Base-by-base conservation (phyloP, 345 rosid species). In the Dovyalis caffra region DNA sequence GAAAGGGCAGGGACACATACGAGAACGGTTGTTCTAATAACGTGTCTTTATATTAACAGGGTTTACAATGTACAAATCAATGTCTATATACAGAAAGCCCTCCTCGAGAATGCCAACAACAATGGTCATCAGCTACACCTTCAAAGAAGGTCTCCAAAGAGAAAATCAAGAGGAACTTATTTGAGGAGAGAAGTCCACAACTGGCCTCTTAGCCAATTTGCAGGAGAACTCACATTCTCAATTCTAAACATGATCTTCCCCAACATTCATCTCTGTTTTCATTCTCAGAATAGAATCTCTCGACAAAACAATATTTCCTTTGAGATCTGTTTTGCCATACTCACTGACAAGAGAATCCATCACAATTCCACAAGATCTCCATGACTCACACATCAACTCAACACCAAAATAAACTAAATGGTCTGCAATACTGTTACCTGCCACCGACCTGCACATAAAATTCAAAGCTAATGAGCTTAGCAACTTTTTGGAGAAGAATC, bases 321-420 rank as follows among this genome's bases (percentile, higher is more conserved):
- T 26, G 8, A 32, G 66, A 85, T 95, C 99, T n/a, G 84, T 81
- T 80, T 25, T 84, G 61, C 88, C 83, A 69, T 77, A 87, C 10
- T 78, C 77, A 1, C 70, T 76, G 3, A 87, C 33, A 20, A 38
- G 80, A 32, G 84, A 65, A 79, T 83, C 85, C 91, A 85, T 87
- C 77, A 92, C 94, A 37, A 90, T 90, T 60, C 85, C 84, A 82
- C 95, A 92, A 40, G 90, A 87, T 76, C 86, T 86, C 90, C 89
- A 88, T 34, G 83, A 47, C 60, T 80, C 82, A 25, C 91, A 89
- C 81, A 66, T 82, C 66, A 92, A 74, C 2, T 83, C 86, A n/a
- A 92, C 83, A 68, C 97, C 97, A 73, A 81, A 91, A 72, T 95
- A 95, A 12, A 18, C 58, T 74, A 95, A 79, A 83, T 95, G 97